These are phyloP conservation scores for Pestalotiopsis sp. DNA, from an alignment of 2,329 filamentous ascomycete species.

Conservation along the genomic window DNA sequence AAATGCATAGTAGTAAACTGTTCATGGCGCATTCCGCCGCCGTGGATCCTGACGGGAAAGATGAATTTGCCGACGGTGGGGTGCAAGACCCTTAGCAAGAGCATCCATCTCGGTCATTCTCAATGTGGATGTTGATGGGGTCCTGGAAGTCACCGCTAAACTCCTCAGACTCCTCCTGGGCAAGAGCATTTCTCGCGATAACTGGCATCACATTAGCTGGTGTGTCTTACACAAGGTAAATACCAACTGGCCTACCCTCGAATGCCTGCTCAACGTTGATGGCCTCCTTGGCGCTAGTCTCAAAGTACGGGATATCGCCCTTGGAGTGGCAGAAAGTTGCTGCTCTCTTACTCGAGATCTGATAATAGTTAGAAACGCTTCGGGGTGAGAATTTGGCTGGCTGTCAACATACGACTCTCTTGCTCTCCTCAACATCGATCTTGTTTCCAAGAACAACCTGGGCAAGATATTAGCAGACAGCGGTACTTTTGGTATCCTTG, in stretches of 20 bases:
- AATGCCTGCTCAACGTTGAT: slow-evolving; percentile 90
- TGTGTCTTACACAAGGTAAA: background rate
- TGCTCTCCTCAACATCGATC: slow-evolving; percentile 97
- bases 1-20: background rate
- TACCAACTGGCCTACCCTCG: slow-evolving; percentile 53
- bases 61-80: background rate
- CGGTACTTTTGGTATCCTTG: too few relatives aligned
- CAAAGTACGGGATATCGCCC: slow-evolving; percentile 96
- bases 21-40: background rate
- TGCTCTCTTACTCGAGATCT: slow-evolving; percentile 94
- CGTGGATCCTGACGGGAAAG: background rate
- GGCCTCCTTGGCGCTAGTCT: slow-evolving; percentile 98
- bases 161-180: slow-evolving; percentile 96
- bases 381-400: background rate
- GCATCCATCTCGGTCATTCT: slow-evolving; percentile 90
- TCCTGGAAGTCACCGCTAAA: slow-evolving; percentile 97
- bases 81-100: slow-evolving; percentile 67
- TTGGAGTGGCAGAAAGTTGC: slow-evolving; percentile 98
- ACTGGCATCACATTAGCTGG: slow-evolving; percentile 54
- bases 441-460: slow-evolving; percentile 97
- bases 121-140: slow-evolving; percentile 96
- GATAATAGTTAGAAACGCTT: slow-evolving; percentile 15
- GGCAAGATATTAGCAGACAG: background rate
- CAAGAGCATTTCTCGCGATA: slow-evolving; percentile 92
- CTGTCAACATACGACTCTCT: slow-evolving; percentile 71